Percentiles rank a stretch among this genome's conserved stretches.
These are phyloP conservation scores for Apiospora koreana DNA, from an alignment of 2,329 filamentous ascomycete genomes.

Conservation along the genomic window DNA sequence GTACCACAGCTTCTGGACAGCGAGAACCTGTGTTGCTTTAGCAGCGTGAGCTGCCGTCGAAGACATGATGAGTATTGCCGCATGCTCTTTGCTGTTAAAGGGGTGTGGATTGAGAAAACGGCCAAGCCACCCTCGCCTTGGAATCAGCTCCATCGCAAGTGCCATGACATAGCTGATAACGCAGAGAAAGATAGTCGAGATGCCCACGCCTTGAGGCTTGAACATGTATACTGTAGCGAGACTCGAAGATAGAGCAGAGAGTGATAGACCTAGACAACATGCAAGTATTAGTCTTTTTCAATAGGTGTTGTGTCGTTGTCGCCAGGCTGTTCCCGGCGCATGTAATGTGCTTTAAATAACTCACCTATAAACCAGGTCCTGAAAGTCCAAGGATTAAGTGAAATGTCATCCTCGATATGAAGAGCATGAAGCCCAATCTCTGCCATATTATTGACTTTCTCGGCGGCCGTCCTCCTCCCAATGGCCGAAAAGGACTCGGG, in stretches of 20 bases:
- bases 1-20: conserved; percentile 50
- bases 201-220: conserved; percentile 46
- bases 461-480: neutral
- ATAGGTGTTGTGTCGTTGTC: neutral
- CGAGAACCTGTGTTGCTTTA: conserved; percentile 40
- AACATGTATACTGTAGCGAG: conserved; percentile 48
- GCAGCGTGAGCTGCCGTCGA: conserved; percentile 34
- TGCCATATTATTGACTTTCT: conserved; percentile 16
- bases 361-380: conserved; percentile 38
- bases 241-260: conserved; percentile 38
- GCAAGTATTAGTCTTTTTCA: neutral
- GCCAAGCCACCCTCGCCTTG: conserved; percentile 34
- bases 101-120: conserved; percentile 29
- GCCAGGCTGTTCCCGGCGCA: neutral
- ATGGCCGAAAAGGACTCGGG: neutral
- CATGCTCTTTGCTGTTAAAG: conserved; percentile 34
- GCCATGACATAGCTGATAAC: conserved; percentile 46
- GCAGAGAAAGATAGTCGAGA: conserved; percentile 45
- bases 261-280: conserved; percentile 27
- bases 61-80: conserved; percentile 44
- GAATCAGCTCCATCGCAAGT: conserved; percentile 39
- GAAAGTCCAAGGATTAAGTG: conserved; percentile 38
- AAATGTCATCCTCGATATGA: conserved; percentile 38
- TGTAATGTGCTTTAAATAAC: no score
- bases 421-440: conserved; percentile 23